Conservation (phyloP, 495 filamentous ascomycete genomes). For the Podospora sp. region DNA sequence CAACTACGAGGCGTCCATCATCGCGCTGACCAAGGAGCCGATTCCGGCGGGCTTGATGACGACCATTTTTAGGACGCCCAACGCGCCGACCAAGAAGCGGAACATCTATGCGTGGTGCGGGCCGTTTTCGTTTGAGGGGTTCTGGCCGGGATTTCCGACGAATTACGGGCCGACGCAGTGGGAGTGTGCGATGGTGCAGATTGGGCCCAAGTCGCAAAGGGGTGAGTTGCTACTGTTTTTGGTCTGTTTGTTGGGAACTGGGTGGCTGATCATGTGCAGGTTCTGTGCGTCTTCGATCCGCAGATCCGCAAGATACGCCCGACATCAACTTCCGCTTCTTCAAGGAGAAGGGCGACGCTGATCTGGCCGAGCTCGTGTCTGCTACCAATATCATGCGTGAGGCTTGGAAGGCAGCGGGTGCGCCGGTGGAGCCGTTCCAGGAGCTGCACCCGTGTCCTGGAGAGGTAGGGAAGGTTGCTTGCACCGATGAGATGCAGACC, state of each 20-base stretch:
- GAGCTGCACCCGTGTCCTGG: slow-evolving; percentile 41
- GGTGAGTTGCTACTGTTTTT: not conserved
- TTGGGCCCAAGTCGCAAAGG: slow-evolving; percentile 48
- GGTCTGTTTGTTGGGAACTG: too few relatives aligned
- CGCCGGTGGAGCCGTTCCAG: slow-evolving; percentile 30
- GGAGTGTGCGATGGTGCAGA: slow-evolving; percentile 42
- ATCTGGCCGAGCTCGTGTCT: slow-evolving; percentile 51
- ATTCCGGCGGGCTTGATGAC: slow-evolving; percentile 25
- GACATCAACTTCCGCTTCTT: slow-evolving; percentile 58
- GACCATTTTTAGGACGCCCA: slow-evolving; percentile 35
- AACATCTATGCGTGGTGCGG: slow-evolving; percentile 34
- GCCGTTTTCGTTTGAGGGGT: slow-evolving; percentile 39
- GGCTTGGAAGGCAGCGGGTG: slow-evolving; percentile 22
- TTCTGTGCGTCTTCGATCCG: slow-evolving; percentile 50
- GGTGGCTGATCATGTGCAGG: slow-evolving; percentile 34
- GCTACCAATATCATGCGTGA: slow-evolving; percentile 45
- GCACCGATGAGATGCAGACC: slow-evolving; percentile 30
- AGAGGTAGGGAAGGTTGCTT: slow-evolving; percentile 25
- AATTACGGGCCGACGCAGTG: slow-evolving; percentile 40
- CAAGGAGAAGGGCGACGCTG: slow-evolving; percentile 36
- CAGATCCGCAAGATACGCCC: slow-evolving; percentile 53
- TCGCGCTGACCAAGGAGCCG: slow-evolving; percentile 30
- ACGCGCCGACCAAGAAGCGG: slow-evolving; percentile 25
- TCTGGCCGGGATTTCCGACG: slow-evolving; percentile 43
- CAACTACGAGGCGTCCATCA: slow-evolving; percentile 47